phyloP scores from a whole-genome alignment of 768 basidiomycete genomes.

The Rhodocollybia butyracea region DNA sequence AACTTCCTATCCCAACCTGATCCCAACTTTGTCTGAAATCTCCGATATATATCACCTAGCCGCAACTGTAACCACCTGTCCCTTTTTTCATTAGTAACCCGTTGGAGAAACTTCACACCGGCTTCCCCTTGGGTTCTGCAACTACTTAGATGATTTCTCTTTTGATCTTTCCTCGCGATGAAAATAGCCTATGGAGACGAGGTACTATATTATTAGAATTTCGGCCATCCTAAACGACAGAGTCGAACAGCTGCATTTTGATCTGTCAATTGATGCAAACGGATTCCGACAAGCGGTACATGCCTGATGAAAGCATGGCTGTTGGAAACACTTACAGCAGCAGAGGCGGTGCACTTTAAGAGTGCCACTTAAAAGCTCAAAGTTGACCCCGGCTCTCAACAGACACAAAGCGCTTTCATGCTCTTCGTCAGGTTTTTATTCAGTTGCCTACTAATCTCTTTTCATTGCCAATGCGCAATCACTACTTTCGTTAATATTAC shows the following conservation, averaged over 20 bases:
- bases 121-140: too few relatives aligned
- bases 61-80: too few relatives aligned
- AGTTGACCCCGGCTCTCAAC: background rate
- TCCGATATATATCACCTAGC: too few relatives aligned
- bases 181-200: too few relatives aligned
- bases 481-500: conserved; percentile 23
- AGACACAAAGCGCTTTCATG: background rate
- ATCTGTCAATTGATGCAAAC: background rate
- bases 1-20: too few relatives aligned
- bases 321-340: background rate
- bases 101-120: too few relatives aligned
- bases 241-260: background rate
- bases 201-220: too few relatives aligned
- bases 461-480: background rate
- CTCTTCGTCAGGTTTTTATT: conserved; percentile 2
- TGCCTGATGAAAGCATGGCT: background rate
- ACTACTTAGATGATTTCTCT: background rate
- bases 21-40: too few relatives aligned
- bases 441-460: background rate
- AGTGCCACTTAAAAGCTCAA: background rate
- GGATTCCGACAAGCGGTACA: background rate
- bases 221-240: background rate
- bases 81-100: too few relatives aligned
- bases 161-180: background rate
- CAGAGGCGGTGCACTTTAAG: background rate